Base-by-base conservation (phyloP, 164 flowering plant genomes). In the Taxillus chinensis region DNA sequence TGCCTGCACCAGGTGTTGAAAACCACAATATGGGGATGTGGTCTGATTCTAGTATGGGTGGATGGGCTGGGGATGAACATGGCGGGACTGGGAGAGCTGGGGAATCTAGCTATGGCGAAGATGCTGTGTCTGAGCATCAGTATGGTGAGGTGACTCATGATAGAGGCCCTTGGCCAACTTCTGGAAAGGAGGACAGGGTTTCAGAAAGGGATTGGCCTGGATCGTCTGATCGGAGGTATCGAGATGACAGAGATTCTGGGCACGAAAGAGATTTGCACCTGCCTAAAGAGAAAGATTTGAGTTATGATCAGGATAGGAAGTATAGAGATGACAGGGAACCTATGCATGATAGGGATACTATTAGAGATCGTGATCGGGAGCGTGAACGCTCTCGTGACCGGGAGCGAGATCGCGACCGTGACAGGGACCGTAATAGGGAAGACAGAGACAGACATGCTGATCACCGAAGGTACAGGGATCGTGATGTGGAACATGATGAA, bases 31-130 rank as follows among this genome's bases (percentile, higher is more conserved):
- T 81, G 80, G 95, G 89, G 37, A 86, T 89, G 95, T 92, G 98
- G 98, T 59, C 86, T 11, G 95, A 86, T 69, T 85, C 90, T 39
- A 84, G 62, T 59, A 77, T 80, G 77, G 79, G 77, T 61, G 88
- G 89, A 42, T 89, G 96, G 96, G 79, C 68, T 42, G 83, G 87
- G 58, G 95, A 86, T 14, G 98, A 87, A 55, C 86, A 79, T 64
- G 89, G 78, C 55, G 88, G 92, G 51, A 27, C 27, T 27, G 27
- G 27, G 27, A 82, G 90, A 74, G 86, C 77, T n/a, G 86, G 82
- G 52, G 98, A 92, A 59, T 84, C 95, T 55, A 86, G 89, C 68
- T 87, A 84, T 76, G 98, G 88, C 39, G 98, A 89, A 70, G 96
- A 92, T 70, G 90, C 86, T 67, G 89, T 80, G 11, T 89, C 98